Evolutionary conservation across 345 rosid species (phyloP).

Genomic region (Boechera retrofracta): DNA sequence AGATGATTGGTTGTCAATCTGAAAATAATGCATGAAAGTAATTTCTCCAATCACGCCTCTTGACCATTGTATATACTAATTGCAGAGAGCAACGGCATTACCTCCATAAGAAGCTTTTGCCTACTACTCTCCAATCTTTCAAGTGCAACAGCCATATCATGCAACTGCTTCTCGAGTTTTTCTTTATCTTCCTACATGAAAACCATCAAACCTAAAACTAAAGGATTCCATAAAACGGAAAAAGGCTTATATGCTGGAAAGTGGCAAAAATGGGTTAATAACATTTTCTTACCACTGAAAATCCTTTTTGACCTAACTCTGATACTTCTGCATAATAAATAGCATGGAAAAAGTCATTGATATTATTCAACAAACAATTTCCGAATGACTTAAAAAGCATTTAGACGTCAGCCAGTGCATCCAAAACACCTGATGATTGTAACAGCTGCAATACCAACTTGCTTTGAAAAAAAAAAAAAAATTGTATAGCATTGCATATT

Average conservation of each 20-base stretch:
- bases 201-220: conserved; percentile 22
- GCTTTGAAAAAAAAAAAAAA: neutral
- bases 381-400: neutral
- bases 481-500: neutral
- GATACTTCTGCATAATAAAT: conserved; percentile 49
- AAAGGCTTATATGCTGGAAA: conserved; percentile 22
- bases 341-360: conserved; percentile 28
- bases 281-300: conserved; percentile 63
- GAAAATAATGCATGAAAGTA: too few relatives aligned
- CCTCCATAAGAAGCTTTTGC: conserved; percentile 90
- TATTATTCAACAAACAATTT: conserved; percentile 1
- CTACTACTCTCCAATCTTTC: conserved; percentile 94
- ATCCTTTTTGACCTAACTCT: conserved; percentile 50
- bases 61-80: too few relatives aligned
- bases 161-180: conserved; percentile 88
- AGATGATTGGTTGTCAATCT: conserved; percentile 93
- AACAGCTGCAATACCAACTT: neutral
- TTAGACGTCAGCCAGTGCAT: neutral
- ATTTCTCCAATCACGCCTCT: too few relatives aligned
- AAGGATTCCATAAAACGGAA: conserved; percentile 3
- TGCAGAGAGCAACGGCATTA: too few relatives aligned
- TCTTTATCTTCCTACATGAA: conserved; percentile 78
- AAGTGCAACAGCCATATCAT: conserved; percentile 90
- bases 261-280: conserved; percentile 3
- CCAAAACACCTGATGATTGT: conserved; percentile 14